Evolutionary conservation across 179 eudicot species (phyloP).

Genomic region (Spinacia oleracea): DNA sequence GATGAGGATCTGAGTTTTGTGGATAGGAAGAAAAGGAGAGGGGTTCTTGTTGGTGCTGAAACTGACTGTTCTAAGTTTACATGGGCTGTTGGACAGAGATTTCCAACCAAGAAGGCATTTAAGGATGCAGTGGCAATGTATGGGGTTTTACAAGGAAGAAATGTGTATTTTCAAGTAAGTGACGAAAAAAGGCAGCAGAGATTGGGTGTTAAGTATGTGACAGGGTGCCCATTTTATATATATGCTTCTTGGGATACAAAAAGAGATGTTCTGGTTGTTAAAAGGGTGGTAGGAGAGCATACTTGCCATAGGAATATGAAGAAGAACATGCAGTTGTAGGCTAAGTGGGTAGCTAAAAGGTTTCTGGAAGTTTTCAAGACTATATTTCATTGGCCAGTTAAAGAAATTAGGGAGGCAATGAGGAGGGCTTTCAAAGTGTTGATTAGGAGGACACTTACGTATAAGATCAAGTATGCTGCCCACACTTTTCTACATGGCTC

Average conservation of each 20-base stretch:
- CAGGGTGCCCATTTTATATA: not conserved
- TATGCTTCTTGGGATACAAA: slow-evolving; percentile 15
- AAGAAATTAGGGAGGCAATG: too few species aligned
- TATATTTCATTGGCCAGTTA: too few species aligned
- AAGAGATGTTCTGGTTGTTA: too few species aligned
- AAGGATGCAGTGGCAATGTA: not conserved
- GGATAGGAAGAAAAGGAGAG: not conserved
- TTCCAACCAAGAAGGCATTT: not conserved
- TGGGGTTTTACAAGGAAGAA: not conserved
- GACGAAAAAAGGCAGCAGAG: not conserved
- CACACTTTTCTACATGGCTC: slow-evolving; percentile 14
- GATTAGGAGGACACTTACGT: too few species aligned
- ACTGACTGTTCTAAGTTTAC: not conserved
- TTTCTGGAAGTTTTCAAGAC: slow-evolving; percentile 10
- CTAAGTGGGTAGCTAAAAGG: not conserved
- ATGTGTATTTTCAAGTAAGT: not conserved
- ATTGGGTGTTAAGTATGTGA: not conserved
- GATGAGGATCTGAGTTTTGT: not conserved
- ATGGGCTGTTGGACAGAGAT: slow-evolving; percentile 3
- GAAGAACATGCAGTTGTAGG: not conserved
- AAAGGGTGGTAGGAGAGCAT: too few species aligned
- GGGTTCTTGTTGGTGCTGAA: not conserved
- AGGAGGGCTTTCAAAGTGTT: too few species aligned
- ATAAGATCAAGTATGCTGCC: too few species aligned
- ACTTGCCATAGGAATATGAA: not conserved